Evolutionary conservation across 306 rosid genomes (phyloP), one percentile per base, ranked within the genome.

Genomic region (Trichosanthes truncata): DNA sequence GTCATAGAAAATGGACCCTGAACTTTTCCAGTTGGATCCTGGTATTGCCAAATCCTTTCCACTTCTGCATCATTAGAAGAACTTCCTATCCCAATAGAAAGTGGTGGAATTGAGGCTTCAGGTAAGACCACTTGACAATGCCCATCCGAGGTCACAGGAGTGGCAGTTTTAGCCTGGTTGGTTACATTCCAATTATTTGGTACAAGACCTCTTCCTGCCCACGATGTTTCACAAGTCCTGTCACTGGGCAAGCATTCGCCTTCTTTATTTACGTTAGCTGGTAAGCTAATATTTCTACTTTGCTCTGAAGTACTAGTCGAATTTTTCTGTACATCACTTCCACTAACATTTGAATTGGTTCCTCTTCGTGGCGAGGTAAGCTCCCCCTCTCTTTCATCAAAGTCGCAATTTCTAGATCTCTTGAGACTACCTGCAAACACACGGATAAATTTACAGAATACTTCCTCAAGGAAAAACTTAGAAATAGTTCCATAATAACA

Each of bases 1-100:
- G 53, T 51, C 89, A 90, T 80, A 74, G 91, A 80, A 86, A 93
- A 93, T 53, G 97, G 99, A 63, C 99, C 99, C 85, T 90, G 97
- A 86, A 88, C 67, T 83, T 90, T 93, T 82, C 98, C 98, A 82
- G 87, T 43, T 21, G 96, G 96, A 82, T 96, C 99, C 83, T 74
- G 92, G 84, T 96, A 96, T 83, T 89, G 89, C 99, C 99, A 96
- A 20, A 84, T 74, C 65, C 66, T 86, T 59, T 91, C 92, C 56
- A 83, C 82, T 80, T 86, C 82, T 82, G 68, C 80, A 77, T 82
- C 87, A 82, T 88, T 80, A 43, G 82, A 76, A 74, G 89, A 80
- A 77, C 83, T 87, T 65, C 84, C 89, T 76, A 49, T 82, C 85
- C 85, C 90, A 48, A 82, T 57, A 77, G 89, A 78, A 43, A 56